These are phyloP conservation scores for Graphilbum fragrans DNA, from an alignment of 2,329 filamentous ascomycete genomes.

Conservation along the genomic window DNA sequence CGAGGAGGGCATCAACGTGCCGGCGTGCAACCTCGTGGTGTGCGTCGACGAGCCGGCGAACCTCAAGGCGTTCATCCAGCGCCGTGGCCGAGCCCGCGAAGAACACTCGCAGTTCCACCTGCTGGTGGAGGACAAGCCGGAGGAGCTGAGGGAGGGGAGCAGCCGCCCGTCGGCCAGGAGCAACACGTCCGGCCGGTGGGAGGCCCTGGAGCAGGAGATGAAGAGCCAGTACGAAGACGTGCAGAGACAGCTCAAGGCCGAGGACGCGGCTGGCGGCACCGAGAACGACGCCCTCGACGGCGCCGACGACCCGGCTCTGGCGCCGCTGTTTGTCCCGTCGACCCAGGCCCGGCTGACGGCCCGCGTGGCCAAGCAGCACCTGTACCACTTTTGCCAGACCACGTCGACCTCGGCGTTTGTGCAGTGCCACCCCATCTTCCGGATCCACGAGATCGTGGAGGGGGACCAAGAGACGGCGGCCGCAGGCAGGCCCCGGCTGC, in stretches of 20 bases:
- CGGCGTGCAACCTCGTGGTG: slow-evolving; percentile 49
- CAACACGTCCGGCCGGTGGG: slow-evolving; percentile 38
- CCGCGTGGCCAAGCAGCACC: slow-evolving; percentile 60
- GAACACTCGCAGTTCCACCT: slow-evolving; percentile 36
- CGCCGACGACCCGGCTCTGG: slow-evolving; percentile 19
- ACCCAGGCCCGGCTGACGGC: slow-evolving; percentile 57
- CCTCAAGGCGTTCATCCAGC: slow-evolving; percentile 47
- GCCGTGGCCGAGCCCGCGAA: slow-evolving; percentile 40
- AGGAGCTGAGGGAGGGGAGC: background rate
- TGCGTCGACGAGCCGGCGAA: slow-evolving; percentile 43
- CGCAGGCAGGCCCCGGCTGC: background rate
- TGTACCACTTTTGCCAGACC: slow-evolving; percentile 68
- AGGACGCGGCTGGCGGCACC: slow-evolving; percentile 11
- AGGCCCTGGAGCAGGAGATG: slow-evolving; percentile 60
- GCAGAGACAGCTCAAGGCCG: slow-evolving; percentile 39
- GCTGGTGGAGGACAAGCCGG: slow-evolving; percentile 17
- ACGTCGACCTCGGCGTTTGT: slow-evolving; percentile 47
- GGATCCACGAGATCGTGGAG: slow-evolving; percentile 27
- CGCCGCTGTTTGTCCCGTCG: slow-evolving; percentile 13
- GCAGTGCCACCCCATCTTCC: slow-evolving; percentile 57
- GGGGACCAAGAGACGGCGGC: background rate
- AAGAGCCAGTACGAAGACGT: slow-evolving; percentile 56
- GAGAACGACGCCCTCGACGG: slow-evolving; percentile 12
- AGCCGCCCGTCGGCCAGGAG: background rate
- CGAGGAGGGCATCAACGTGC: slow-evolving; percentile 58